Evolutionary conservation across 2,329 filamentous ascomycete species (phyloP).

Genomic region (Ceratocystis papillata): DNA sequence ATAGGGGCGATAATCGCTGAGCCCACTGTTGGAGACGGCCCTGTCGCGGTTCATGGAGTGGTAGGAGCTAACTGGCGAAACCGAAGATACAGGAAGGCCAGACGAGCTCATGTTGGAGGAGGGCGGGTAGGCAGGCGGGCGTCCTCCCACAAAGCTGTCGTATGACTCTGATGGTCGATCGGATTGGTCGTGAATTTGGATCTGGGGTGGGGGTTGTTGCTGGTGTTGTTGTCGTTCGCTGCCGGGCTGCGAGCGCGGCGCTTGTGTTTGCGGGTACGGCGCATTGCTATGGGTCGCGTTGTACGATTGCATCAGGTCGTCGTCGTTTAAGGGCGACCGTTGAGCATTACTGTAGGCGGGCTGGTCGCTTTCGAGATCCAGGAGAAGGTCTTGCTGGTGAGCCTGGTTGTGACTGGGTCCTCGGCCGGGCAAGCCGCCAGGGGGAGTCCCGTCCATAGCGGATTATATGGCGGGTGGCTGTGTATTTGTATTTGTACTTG

Average conservation of each 20-base stretch:
- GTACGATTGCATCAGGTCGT: constrained; percentile 63
- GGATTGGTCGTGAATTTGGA: constrained; percentile 26
- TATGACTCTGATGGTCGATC: constrained; percentile 80
- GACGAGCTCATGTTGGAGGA: constrained; percentile 20
- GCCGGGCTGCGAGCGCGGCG: constrained; percentile 7
- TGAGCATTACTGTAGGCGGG: constrained; percentile 65
- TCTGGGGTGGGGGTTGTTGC: constrained; percentile 21
- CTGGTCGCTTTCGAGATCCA: constrained; percentile 62
- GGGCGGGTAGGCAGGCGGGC: constrained; percentile 40
- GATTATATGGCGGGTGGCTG: neutral
- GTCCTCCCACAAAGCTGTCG: constrained; percentile 80
- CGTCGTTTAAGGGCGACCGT: constrained; percentile 67
- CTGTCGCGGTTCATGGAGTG: constrained; percentile 38
- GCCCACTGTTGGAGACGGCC: constrained; percentile 61
- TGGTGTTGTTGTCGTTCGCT: constrained; percentile 1
- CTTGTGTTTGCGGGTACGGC: constrained; percentile 6
- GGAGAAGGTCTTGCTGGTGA: constrained; percentile 50
- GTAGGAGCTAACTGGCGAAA: constrained; percentile 35
- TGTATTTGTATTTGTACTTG: neutral
- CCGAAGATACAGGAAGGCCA: constrained; percentile 14
- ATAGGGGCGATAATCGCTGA: constrained; percentile 85
- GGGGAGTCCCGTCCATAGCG: constrained; percentile 50
- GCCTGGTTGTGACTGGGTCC: constrained; percentile 32
- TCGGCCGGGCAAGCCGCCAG: constrained; percentile 39
- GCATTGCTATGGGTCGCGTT: constrained; percentile 36